A percentile compares a stretch with the other conserved stretches of the same genome.
These are phyloP conservation scores for Suillus luteus DNA, from an alignment of 768 basidiomycete genomes.

Conservation along the genomic window DNA sequence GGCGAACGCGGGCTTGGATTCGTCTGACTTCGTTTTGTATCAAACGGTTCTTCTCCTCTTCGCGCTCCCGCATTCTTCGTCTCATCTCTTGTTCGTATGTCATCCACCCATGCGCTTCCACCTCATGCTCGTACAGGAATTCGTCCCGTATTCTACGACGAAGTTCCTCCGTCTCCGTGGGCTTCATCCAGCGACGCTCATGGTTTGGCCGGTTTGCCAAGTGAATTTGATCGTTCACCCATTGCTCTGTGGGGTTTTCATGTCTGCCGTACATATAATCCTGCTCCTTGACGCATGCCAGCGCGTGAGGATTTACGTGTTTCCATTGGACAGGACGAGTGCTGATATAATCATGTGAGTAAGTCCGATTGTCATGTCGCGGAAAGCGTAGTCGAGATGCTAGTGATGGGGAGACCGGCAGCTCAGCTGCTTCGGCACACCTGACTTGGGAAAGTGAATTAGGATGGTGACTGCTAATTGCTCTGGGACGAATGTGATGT, in stretches of 20 bases:
- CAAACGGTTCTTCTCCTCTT: constrained; percentile 44
- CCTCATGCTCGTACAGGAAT: constrained; percentile 50
- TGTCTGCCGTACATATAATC: constrained; percentile 46
- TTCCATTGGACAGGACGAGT: constrained; percentile 27
- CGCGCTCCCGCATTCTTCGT: constrained; percentile 44
- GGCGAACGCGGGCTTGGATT: constrained; percentile 54
- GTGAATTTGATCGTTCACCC: constrained; percentile 61
- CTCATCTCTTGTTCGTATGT: constrained; percentile 48
- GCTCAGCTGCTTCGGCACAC: constrained; percentile 28
- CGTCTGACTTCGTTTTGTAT: constrained; percentile 56
- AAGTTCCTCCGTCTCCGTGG: constrained; percentile 32
- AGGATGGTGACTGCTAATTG: constrained; percentile 22
- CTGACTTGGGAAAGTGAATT: constrained; percentile 18
- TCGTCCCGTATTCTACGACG: constrained; percentile 53
- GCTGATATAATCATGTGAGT: constrained; percentile 18
- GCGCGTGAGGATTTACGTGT: constrained; percentile 31
- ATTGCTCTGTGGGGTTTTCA: constrained; percentile 57
- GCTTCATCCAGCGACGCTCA: constrained; percentile 23
- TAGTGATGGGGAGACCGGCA: constrained; percentile 14
- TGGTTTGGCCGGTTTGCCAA: constrained; percentile 33
- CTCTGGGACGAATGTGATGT: constrained; percentile 26
- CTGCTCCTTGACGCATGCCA: constrained; percentile 53
- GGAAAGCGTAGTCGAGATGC: constrained; percentile 26
- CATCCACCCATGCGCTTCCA: constrained; percentile 57
- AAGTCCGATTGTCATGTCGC: constrained; percentile 20